Percentiles rank a stretch among this genome's conserved stretches.
Evolutionary conservation across 2,329 filamentous ascomycete genomes (phyloP).

Genomic region (Fusarium sp.): DNA sequence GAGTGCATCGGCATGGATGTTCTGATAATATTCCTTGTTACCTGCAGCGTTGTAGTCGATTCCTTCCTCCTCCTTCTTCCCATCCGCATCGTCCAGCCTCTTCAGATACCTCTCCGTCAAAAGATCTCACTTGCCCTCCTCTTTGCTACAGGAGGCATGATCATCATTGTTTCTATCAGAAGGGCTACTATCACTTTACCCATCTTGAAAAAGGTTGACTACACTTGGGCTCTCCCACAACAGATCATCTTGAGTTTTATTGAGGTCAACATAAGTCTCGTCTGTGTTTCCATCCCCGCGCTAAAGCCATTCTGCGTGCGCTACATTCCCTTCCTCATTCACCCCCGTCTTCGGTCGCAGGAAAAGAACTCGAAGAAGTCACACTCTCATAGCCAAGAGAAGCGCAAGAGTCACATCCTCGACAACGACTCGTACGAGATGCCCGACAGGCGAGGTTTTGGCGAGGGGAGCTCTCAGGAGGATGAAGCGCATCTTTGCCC

Average conservation of each 20-base stretch:
- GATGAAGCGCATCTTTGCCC: conserved; percentile 42
- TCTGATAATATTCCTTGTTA: conserved; percentile 40
- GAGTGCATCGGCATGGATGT: conserved; percentile 54
- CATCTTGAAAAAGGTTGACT: conserved; percentile 39
- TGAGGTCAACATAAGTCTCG: conserved; percentile 61
- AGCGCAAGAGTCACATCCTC: conserved; percentile 26
- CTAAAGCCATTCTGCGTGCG: conserved; percentile 60
- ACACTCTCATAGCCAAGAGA: conserved; percentile 25
- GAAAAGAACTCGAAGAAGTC: conserved; percentile 31
- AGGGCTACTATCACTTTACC: conserved; percentile 43
- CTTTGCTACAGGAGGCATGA: conserved; percentile 52
- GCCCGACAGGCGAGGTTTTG: conserved; percentile 31
- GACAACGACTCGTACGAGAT: conserved; percentile 41
- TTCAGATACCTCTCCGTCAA: conserved; percentile 60
- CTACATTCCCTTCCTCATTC: conserved; percentile 43
- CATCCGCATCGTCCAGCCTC: conserved; percentile 54
- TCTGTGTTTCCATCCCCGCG: conserved; percentile 61
- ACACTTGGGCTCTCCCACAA: conserved; percentile 42
- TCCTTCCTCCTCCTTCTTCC: conserved; percentile 58
- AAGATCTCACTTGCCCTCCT: conserved; percentile 61
- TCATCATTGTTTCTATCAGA: conserved; percentile 46
- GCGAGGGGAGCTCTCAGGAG: conserved; percentile 28
- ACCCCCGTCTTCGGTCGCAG: conserved; percentile 38
- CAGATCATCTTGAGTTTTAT: conserved; percentile 57
- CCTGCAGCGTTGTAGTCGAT: conserved; percentile 59